Conservation (phyloP, 2,329 filamentous ascomycete species). For the Aspergillus phoenicis region DNA sequence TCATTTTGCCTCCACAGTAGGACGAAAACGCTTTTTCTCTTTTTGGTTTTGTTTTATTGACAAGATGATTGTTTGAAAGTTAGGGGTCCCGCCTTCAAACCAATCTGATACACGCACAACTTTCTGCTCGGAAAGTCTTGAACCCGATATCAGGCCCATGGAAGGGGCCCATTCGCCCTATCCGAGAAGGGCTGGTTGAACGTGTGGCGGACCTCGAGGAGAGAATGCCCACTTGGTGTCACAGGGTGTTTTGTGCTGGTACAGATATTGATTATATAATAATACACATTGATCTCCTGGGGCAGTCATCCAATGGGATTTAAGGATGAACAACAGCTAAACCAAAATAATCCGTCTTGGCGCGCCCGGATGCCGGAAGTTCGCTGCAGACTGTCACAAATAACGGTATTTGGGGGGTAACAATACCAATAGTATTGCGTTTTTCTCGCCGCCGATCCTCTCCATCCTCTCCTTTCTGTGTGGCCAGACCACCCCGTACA, state of each 20-base stretch:
- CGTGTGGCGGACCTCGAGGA: neutral
- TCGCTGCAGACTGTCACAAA: neutral
- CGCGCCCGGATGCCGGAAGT: constrained; percentile 16
- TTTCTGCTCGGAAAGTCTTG: neutral
- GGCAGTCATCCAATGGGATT: neutral
- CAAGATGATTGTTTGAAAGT: neutral
- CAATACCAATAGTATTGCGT: neutral
- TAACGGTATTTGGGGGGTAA: neutral
- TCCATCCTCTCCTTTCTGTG: neutral
- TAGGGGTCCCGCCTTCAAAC: neutral
- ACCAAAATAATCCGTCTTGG: neutral
- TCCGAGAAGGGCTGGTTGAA: neutral
- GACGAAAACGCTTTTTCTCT: neutral
- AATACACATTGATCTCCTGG: neutral
- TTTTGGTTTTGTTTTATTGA: neutral
- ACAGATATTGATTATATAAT: neutral
- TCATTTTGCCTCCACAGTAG: neutral
- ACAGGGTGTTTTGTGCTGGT: neutral
- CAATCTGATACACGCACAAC: neutral
- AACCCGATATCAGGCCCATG: neutral
- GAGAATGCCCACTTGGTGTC: neutral
- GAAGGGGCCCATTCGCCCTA: neutral
- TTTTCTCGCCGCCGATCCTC: neutral
- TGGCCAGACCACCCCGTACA: neutral
- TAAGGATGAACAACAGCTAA: neutral